Evolutionary conservation across 108 stramenopile species (phyloP).

Genomic region (Skeletonema menzelii): DNA sequence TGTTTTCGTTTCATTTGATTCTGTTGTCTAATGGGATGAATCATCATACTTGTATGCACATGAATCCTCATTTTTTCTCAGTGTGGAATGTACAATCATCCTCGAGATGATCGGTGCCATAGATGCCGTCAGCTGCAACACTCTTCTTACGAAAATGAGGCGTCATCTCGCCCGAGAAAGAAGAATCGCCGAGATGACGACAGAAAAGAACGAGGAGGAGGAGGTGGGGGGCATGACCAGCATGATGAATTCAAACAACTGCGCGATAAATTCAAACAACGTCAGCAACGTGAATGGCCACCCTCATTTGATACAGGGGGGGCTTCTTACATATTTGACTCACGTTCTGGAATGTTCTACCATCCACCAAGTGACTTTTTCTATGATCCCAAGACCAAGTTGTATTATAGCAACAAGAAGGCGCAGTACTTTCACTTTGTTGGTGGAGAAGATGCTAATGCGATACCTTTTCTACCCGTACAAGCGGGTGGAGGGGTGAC

Average conservation of each 20-base stretch:
- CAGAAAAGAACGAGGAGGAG: no score
- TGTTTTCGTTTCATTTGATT: not conserved
- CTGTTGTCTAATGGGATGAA: constrained; percentile 1
- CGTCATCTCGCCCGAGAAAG: not conserved
- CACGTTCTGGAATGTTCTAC: constrained; percentile 80
- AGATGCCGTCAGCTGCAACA: constrained; percentile 12
- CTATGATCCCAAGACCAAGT: constrained; percentile 82
- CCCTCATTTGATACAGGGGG: constrained; percentile 72
- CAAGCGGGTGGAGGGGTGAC: constrained; percentile 6
- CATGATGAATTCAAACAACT: constrained; percentile 15
- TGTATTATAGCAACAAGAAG: constrained; percentile 74
- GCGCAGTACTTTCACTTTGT: constrained; percentile 61
- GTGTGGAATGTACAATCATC: constrained; percentile 31
- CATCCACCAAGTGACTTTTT: constrained; percentile 77
- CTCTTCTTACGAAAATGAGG: not conserved
- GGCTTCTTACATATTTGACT: constrained; percentile 72
- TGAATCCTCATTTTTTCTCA: not conserved
- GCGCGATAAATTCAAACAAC: constrained; percentile 6
- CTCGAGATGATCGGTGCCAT: constrained; percentile 24
- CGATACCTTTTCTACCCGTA: not conserved
- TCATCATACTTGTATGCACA: not conserved
- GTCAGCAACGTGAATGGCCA: constrained; percentile 60
- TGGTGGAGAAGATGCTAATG: constrained; percentile 14
- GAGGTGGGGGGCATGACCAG: not conserved
- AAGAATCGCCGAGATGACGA: constrained; percentile 1